phyloP scores from a whole-genome alignment of 1,139 yeast genomes.

The Candida buenavistaensis region DNA sequence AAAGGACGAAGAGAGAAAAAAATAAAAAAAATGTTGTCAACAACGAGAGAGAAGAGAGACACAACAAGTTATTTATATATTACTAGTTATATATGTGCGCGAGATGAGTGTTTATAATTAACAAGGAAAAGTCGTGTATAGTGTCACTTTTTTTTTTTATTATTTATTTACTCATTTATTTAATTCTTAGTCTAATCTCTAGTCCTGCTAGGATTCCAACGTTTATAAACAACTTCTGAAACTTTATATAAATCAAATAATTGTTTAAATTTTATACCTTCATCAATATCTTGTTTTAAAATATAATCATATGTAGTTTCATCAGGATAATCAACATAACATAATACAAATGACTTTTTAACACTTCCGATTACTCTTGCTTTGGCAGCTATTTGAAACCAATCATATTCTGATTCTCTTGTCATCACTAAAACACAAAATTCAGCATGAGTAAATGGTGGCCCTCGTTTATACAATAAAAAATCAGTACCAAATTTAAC shows the following conservation, averaged over 20 bases:
- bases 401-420: slow-evolving; percentile 36
- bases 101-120: too few relatives aligned
- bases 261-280: slow-evolving; percentile 22
- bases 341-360: slow-evolving; percentile 70
- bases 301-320: slow-evolving; percentile 29
- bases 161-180: background rate
- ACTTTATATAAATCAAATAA: slow-evolving; percentile 47
- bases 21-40: slow-evolving; percentile 1
- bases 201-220: slow-evolving; percentile 86
- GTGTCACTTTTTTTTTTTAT: too few relatives aligned
- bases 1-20: background rate
- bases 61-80: too few relatives aligned
- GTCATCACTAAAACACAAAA: slow-evolving; percentile 61
- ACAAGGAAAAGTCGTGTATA: background rate
- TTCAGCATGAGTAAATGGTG: slow-evolving; percentile 94
- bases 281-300: slow-evolving; percentile 15
- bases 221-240: slow-evolving; percentile 64
- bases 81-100: too few relatives aligned
- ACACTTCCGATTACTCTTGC: slow-evolving; percentile 88
- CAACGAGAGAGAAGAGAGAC: too few relatives aligned
- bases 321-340: slow-evolving; percentile 60
- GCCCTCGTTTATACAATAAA: slow-evolving; percentile 83
- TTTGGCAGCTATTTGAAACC: slow-evolving; percentile 66
- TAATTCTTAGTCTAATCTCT: slow-evolving; percentile 53
- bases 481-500: slow-evolving; percentile 87